Base-by-base conservation (phyloP, 2,329 filamentous ascomycete genomes). In the Didymella segeticola region DNA sequence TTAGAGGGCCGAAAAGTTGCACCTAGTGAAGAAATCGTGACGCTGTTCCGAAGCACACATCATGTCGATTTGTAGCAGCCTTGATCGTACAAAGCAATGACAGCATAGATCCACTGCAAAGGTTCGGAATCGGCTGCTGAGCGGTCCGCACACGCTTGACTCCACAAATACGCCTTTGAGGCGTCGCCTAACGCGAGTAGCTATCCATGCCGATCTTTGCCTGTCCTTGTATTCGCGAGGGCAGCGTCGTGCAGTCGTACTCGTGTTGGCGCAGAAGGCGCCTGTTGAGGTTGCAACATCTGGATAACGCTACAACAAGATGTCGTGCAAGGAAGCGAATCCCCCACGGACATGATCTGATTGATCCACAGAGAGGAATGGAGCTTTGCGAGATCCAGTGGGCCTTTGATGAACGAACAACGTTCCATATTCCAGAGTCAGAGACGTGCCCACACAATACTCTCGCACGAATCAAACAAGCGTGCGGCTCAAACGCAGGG, bases 401-500 rank as follows among this genome's bases (percentile, higher is more conserved):
- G 45, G 45, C 27, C 45, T 39, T 39, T 23, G 7, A 33, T 49
- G 22, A 23, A 39, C 20, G 45, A 26, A 43, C 50, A 43, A 10
- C 45, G 49, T 43, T 45, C 39, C 38, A 41, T 29, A 15, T 48
- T 11, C 33, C 38, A 41, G 33, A 54, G 45, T 34, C 51, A 45
- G 50, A 25, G 20, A 37, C 17, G 15, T 19, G 31, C 38, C 43
- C 45, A 38, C 38, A 54, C 45, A 27, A 23, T 26, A 19, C 34
- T 45, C 14, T 23, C 20, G 27, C 42, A 46, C 45, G 39, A 54
- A 54, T 45, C 51, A 54, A 41, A 22, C 39, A 41, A 30, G 45
- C 31, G 20, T 49, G 39, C 43, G 50, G 37, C 43, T 47, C 50
- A 43, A 47, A 36, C 37, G 37, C 50, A 53, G 45, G 51, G 51